A percentile compares a stretch with the other conserved stretches of the same genome.
Conservation (phyloP, 73 alveolate genomes). For the Blepharisma japonicum region DNA sequence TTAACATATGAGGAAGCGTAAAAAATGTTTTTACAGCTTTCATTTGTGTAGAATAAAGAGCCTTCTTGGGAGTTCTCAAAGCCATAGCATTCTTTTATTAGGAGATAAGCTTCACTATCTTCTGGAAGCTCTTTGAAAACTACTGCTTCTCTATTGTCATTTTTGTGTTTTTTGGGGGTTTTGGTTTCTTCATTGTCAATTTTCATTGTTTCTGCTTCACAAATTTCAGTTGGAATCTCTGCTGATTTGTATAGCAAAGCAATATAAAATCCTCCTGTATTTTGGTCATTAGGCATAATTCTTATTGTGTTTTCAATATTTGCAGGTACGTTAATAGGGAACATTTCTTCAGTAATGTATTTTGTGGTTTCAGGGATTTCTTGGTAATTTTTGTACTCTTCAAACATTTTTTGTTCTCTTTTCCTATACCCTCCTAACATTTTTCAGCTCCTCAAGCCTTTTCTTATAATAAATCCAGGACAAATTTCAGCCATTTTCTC, state of each 20-base stretch:
- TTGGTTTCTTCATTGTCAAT: not conserved
- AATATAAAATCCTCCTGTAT: slow-evolving; percentile 94
- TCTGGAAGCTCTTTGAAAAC: slow-evolving; percentile 38
- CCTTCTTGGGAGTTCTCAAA: slow-evolving; percentile 59
- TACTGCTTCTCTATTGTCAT: slow-evolving; percentile 12
- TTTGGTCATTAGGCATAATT: slow-evolving; percentile 93
- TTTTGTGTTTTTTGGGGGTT: not conserved
- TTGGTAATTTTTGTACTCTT: not conserved
- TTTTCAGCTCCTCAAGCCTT: slow-evolving; percentile 83
- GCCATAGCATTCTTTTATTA: slow-evolving; percentile 70
- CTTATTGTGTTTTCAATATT: slow-evolving; percentile 77
- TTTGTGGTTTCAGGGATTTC: slow-evolving; percentile 9
- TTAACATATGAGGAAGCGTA: slow-evolving; percentile 57
- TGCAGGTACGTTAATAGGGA: not conserved
- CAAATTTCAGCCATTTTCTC: slow-evolving; percentile 46
- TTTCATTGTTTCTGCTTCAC: not conserved
- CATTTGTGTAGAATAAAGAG: slow-evolving; percentile 60
- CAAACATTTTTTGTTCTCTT: slow-evolving; percentile 25
- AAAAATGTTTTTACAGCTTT: slow-evolving; percentile 55
- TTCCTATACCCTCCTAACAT: slow-evolving; percentile 59
- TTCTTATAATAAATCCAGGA: slow-evolving; percentile 71
- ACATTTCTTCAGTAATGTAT: slow-evolving; percentile 5
- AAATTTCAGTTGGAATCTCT: slow-evolving; percentile 42
- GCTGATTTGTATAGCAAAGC: slow-evolving; percentile 73
- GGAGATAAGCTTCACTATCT: slow-evolving; percentile 59